Percentiles rank a stretch among this genome's conserved stretches.
These are phyloP conservation scores for Apiotrichum brassicae DNA, from an alignment of 1,284 basidiomycete genomes.

Conservation along the genomic window DNA sequence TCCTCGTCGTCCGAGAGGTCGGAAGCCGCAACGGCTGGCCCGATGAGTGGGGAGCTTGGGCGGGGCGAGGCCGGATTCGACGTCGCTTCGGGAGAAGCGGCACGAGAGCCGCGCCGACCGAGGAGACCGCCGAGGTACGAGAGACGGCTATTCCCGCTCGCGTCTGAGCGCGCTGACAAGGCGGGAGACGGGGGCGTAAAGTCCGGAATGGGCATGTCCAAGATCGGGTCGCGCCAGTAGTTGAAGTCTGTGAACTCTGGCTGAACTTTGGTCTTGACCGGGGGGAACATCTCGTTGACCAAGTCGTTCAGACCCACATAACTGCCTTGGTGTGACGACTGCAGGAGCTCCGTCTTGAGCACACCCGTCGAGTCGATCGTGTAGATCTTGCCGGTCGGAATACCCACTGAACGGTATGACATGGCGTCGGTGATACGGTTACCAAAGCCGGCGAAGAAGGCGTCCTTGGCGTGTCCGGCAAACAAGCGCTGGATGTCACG, in stretches of 20 bases:
- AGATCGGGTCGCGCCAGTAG: conserved; percentile 80
- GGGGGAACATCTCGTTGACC: conserved; percentile 99
- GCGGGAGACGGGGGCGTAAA: conserved; percentile 77
- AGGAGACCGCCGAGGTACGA: conserved; percentile 67
- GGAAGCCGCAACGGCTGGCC: conserved; percentile 33
- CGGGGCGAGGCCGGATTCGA: conserved; percentile 26
- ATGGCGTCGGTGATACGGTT: conserved; percentile 98
- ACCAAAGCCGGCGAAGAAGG: conserved; percentile 95
- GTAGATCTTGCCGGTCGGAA: conserved; percentile 91
- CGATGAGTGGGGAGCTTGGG: conserved; percentile 44
- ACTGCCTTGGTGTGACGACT: conserved; percentile 85
- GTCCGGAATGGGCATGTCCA: conserved; percentile 77
- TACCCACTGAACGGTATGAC: conserved; percentile 90
- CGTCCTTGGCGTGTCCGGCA: conserved; percentile 59
- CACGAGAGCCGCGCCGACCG: conserved; percentile 46
- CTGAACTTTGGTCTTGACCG: conserved; percentile 77
- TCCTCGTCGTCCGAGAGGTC: conserved; percentile 29
- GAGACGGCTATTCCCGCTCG: conserved; percentile 58
- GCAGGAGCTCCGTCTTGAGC: conserved; percentile 94
- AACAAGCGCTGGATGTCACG: conserved; percentile 93
- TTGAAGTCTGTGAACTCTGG: conserved; percentile 96
- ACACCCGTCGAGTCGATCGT: conserved; percentile 94
- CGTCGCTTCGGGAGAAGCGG: conserved; percentile 23
- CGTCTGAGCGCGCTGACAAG: conserved; percentile 83
- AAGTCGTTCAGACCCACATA: conserved; percentile 73